Percentiles rank a stretch among this genome's conserved stretches.
Evolutionary conservation across 2,329 filamentous ascomycete species (phyloP).

Genomic region (Raffaelea arxii): DNA sequence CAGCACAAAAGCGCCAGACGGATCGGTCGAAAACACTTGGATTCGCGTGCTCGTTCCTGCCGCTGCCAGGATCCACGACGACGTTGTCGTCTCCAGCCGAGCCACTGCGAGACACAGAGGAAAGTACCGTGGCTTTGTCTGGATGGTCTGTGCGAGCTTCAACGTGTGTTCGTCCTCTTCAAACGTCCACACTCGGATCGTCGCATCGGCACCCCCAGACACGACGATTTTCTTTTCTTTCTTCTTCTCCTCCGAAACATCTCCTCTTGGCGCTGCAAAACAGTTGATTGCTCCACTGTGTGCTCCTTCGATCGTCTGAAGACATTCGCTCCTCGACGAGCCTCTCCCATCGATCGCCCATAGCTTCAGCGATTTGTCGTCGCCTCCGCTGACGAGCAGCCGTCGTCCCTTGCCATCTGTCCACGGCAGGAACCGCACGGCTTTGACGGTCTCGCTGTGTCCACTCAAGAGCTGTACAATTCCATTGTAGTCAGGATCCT

Average conservation of each 20-base stretch:
- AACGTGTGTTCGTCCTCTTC: slow-evolving; percentile 30
- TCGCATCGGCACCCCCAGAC: slow-evolving; percentile 74
- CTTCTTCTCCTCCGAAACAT: not conserved
- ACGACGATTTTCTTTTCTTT: slow-evolving; percentile 39
- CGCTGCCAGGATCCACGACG: slow-evolving; percentile 62
- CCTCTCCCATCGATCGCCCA: slow-evolving; percentile 43
- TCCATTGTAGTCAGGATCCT: slow-evolving; percentile 30
- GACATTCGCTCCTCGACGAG: slow-evolving; percentile 26
- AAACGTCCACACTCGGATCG: slow-evolving; percentile 61
- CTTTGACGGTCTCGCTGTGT: slow-evolving; percentile 73
- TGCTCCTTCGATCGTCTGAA: slow-evolving; percentile 51
- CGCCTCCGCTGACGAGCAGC: slow-evolving; percentile 67
- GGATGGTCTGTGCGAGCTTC: slow-evolving; percentile 66
- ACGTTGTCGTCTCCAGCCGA: slow-evolving; percentile 48
- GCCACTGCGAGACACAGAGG: slow-evolving; percentile 64
- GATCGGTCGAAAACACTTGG: slow-evolving; percentile 58
- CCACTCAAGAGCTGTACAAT: slow-evolving; percentile 60
- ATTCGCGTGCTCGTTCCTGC: slow-evolving; percentile 77
- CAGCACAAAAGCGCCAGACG: slow-evolving; percentile 48
- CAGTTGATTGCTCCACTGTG: slow-evolving; percentile 73
- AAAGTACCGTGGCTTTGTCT: slow-evolving; percentile 68
- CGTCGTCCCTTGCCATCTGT: not conserved
- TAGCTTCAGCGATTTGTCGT: slow-evolving; percentile 67
- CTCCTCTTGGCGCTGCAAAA: slow-evolving; percentile 30
- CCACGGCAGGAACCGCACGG: slow-evolving; percentile 63